Evolutionary conservation across 1,284 basidiomycete species (phyloP), one percentile per base, ranked within the genome.

Genomic region (Tremellales sp.): DNA sequence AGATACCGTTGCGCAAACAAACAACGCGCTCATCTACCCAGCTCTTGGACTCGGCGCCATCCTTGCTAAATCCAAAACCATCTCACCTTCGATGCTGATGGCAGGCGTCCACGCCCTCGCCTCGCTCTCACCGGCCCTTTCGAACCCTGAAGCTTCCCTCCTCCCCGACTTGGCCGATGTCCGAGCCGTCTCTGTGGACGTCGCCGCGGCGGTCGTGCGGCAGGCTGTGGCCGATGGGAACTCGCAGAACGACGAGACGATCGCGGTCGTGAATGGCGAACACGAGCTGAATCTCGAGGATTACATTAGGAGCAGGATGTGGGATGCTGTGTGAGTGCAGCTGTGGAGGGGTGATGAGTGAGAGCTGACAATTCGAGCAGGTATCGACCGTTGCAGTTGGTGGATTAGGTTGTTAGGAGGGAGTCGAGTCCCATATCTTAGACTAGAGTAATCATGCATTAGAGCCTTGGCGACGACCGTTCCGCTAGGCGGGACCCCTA

Each of bases 21-120:
- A 73, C 66, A 75, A 89, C 61, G 86, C 86, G 1, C 74, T 87
- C 24, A 83, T 87, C 40, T 87, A 86, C 67, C 86, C 86, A 2
- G 86, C 85, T 21, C 77, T 89, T 28, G 86, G 86, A 8, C 81
- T 86, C 47, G 87, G 86, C 31, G 71, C 74, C 31, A 81, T 89
- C 54, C 71, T 86, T 19, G 74, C 81, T 9, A 74, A 81, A 54
- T 80, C 84, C 3, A 75, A 79, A 10, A 72, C 72, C 4, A 77
- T 90, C 57, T 83, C 83, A 5, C 83, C 86, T 61, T 78, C 76
- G 13, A 74, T 74, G 72, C 81, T 90, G 63, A 82, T 88, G 56
- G 86, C 86, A 5, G 87, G 84, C 28, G 72, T 73, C 22, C 63
- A 73, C 51, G 75, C 76, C 13, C 81, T 91, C 37, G 86, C 87